A percentile compares a stretch with the other conserved stretches of the same genome.
These are phyloP conservation scores for Oryza glaberrima DNA, from an alignment of 176 grass and related monocot species.

Conservation along the genomic window DNA sequence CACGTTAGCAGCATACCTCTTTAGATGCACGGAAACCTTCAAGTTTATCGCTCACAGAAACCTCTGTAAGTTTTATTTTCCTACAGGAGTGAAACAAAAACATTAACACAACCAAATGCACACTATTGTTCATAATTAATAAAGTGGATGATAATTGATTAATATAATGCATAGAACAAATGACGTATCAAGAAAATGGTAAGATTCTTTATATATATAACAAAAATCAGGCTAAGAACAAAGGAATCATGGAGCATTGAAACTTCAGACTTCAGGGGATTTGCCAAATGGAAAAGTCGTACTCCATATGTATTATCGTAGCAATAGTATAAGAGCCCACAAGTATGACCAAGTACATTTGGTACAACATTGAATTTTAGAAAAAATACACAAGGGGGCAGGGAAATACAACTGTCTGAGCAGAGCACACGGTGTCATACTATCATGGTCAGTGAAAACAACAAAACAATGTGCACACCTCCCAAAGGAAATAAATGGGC, in stretches of 20 bases:
- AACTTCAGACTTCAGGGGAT: not conserved
- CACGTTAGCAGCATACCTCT: conserved; percentile 61
- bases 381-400: too few species aligned
- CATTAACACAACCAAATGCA: conserved; percentile 32
- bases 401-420: too few species aligned
- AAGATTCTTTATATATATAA: not conserved
- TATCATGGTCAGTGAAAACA: too few species aligned
- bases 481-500: too few species aligned
- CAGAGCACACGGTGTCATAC: too few species aligned
- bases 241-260: not conserved
- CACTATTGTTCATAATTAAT: not conserved
- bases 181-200: not conserved
- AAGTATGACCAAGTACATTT: too few species aligned
- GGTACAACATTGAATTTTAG: too few species aligned
- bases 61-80: conserved; percentile 82
- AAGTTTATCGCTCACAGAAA: conserved; percentile 94
- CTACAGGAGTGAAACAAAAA: conserved; percentile 38
- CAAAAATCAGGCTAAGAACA: not conserved
- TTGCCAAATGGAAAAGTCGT: not conserved
- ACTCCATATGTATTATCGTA: too few species aligned
- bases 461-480: too few species aligned
- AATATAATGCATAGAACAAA: not conserved
- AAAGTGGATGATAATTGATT: not conserved
- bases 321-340: too few species aligned
- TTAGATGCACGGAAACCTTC: conserved; percentile 90